These are phyloP conservation scores for Cutaneotrichosporon curvatum DNA, from an alignment of 1,284 basidiomycete species.

Conservation along the genomic window DNA sequence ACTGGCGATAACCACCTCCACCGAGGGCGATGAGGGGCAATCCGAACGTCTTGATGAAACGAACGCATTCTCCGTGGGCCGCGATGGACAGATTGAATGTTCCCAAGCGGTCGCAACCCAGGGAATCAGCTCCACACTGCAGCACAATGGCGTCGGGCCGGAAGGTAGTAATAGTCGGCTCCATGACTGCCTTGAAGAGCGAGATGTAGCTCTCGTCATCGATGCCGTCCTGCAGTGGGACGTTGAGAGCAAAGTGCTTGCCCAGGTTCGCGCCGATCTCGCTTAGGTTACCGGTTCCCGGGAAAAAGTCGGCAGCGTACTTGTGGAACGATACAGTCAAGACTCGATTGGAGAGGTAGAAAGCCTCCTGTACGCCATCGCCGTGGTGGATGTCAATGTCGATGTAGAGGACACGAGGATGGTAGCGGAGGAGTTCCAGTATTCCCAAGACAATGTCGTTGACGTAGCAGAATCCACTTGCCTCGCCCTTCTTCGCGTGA, in stretches of 20 bases:
- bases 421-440: conserved; percentile 78
- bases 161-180: conserved; percentile 84
- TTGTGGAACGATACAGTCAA: conserved; percentile 99
- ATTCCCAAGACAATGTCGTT: conserved; percentile 94
- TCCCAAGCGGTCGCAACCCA: conserved; percentile 88
- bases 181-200: conserved; percentile 93
- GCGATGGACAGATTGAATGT: conserved; percentile 98
- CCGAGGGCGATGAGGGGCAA: conserved; percentile 85
- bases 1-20: conserved; percentile 77
- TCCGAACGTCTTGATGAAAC: conserved; percentile 87
- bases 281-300: conserved; percentile 85
- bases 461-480: conserved; percentile 92
- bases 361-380: conserved; percentile 93
- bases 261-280: conserved; percentile 78
- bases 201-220: conserved; percentile 95
- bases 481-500: conserved; percentile 91
- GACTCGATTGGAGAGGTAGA: conserved; percentile 95
- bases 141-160: conserved; percentile 86
- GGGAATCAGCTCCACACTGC: conserved; percentile 94
- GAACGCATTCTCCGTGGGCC: conserved; percentile 97
- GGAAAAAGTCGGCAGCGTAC: conserved; percentile 97
- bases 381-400: conserved; percentile 98
- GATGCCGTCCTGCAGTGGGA: conserved; percentile 91
- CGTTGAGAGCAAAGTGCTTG: conserved; percentile 93
- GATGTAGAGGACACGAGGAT: conserved; percentile 87